These are phyloP conservation scores for Penicillium chermesinum DNA, from an alignment of 495 filamentous ascomycete species.

Conservation along the genomic window DNA sequence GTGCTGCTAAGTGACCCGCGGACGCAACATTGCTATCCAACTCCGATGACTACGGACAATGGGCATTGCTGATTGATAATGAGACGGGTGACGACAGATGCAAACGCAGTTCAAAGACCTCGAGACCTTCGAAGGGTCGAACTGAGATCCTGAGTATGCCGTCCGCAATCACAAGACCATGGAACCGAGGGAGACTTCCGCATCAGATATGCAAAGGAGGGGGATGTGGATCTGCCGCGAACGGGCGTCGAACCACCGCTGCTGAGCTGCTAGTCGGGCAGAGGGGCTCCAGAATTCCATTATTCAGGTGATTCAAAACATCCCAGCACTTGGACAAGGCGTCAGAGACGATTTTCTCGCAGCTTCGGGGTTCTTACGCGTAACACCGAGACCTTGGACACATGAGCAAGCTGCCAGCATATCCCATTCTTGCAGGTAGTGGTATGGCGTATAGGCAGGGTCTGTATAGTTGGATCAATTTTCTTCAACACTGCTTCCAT, in stretches of 20 bases:
- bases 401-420: no score
- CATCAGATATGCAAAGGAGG: conserved; percentile 42
- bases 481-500: no score
- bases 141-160: conserved; percentile 31
- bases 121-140: conserved; percentile 49
- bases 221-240: conserved; percentile 46
- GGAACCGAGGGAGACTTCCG: conserved; percentile 44
- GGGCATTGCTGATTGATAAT: conserved; percentile 38
- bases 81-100: conserved; percentile 45
- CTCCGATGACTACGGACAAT: conserved; percentile 60
- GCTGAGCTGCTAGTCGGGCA: conserved; percentile 40
- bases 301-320: conserved; percentile 47
- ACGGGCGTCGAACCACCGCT: conserved; percentile 49
- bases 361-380: conserved; percentile 20
- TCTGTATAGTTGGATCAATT: no score
- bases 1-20: no score
- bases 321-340: conserved; percentile 52
- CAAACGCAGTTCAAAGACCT: conserved; percentile 44
- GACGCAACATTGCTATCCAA: no score
- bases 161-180: conserved; percentile 36
- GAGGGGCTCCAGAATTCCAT: conserved; percentile 45
- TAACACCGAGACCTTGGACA: conserved; percentile 23
- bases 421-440: no score
- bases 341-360: conserved; percentile 50
- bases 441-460: no score